Percentiles rank a stretch among this genome's conserved stretches.
Evolutionary conservation across 148 eudicot genomes (phyloP).

Genomic region (Chenopodium suecicum): DNA sequence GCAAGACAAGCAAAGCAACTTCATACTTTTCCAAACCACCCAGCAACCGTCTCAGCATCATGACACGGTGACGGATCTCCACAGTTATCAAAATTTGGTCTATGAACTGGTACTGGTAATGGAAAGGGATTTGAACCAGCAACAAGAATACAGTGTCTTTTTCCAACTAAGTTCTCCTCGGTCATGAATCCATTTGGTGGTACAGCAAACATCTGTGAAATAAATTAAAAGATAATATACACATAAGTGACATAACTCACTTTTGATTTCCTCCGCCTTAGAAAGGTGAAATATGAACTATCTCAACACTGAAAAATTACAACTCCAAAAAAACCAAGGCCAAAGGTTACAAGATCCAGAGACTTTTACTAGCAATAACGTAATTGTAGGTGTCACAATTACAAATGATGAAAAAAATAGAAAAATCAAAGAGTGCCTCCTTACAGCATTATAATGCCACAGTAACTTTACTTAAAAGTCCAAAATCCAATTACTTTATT

Average conservation of each 20-base stretch:
- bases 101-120: conserved; percentile 61
- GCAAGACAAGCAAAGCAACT: not conserved
- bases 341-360: not conserved
- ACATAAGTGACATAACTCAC: not conserved
- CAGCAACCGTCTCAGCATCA: conserved; percentile 70
- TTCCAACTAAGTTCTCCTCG: conserved; percentile 52
- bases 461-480: no score
- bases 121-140: conserved; percentile 75
- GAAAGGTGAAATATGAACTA: not conserved
- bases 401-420: no score
- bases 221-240: not conserved
- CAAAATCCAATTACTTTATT: no score
- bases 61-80: conserved; percentile 36
- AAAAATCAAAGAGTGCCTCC: no score
- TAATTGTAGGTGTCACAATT: no score
- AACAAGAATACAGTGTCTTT: conserved; percentile 74
- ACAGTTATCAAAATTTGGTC: conserved; percentile 49
- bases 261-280: not conserved
- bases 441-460: no score
- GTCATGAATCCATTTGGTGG: conserved; percentile 45
- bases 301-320: not conserved
- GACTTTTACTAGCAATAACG: not conserved
- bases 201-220: conserved; percentile 56
- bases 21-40: conserved; percentile 58
- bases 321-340: not conserved